Percentiles rank a stretch among this genome's conserved stretches.
These are phyloP conservation scores for Suzukiozyma palmioleophila DNA, from an alignment of 1,139 yeast genomes.

Conservation along the genomic window DNA sequence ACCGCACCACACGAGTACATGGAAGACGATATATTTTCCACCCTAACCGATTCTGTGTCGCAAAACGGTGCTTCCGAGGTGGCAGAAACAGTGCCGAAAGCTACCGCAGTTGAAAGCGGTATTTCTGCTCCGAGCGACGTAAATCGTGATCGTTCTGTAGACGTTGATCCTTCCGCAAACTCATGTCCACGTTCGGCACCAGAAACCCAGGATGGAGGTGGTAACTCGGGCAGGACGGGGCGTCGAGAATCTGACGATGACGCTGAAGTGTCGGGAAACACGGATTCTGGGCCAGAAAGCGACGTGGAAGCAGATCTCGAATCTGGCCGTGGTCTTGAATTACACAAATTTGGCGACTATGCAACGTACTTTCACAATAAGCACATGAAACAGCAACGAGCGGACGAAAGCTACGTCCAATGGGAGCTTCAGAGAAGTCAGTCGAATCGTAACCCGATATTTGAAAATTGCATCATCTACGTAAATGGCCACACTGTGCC, in stretches of 20 bases:
- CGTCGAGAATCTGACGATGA: background rate
- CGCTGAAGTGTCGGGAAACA: background rate
- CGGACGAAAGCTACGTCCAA: constrained; percentile 50
- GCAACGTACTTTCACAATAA: constrained; percentile 67
- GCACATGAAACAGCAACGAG: constrained; percentile 59
- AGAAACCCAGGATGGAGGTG: too few relatives aligned
- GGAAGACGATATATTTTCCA: too few relatives aligned
- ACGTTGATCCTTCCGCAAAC: too few relatives aligned
- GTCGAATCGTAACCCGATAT: constrained; percentile 36
- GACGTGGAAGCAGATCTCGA: background rate
- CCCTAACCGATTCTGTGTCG: too few relatives aligned
- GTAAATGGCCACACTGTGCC: constrained; percentile 89
- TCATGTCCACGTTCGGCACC: too few relatives aligned
- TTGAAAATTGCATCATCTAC: constrained; percentile 59
- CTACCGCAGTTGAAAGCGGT: too few relatives aligned
- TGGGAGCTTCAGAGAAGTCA: constrained; percentile 44
- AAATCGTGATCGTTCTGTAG: too few relatives aligned
- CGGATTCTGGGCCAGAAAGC: background rate
- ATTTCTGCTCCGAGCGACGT: too few relatives aligned
- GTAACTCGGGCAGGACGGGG: too few relatives aligned
- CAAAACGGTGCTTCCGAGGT: too few relatives aligned
- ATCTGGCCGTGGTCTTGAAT: constrained; percentile 8
- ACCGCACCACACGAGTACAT: too few relatives aligned
- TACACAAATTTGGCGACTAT: constrained; percentile 64
- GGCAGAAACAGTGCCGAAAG: too few relatives aligned